Base-by-base conservation (phyloP, 78 protist species). In the Dictyostelium capitatum region DNA sequence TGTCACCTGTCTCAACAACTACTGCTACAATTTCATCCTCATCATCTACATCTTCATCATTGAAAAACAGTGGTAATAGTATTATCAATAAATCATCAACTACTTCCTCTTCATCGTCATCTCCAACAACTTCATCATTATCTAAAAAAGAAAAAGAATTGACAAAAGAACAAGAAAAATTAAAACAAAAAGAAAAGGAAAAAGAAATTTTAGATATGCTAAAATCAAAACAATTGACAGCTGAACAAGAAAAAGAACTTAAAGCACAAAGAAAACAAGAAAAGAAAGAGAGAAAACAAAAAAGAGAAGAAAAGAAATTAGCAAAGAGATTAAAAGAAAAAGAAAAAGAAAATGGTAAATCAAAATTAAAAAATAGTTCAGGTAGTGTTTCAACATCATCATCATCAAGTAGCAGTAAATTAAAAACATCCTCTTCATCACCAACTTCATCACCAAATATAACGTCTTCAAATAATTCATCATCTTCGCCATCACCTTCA, bases 261-360 rank as follows among this genome's bases (percentile, higher is more conserved):
- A 84, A 57, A 74, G 81, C 59, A 32, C 79, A 72, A 23, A 87
- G 64, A 51, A 87, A 64, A 28, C 79, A 87, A 51, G 84, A 77
- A 37, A 87, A 87, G 15, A 67, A 56, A 51, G 93, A 87, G 17
- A 74, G 83, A 87, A 87, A 69, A 65, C 67, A 77, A 74, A 87
- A 70, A 69, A 74, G 83, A 78, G 93, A 87, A 14, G 84, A 87
- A 25, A 64, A 80, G 41, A 64, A 73, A 46, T 12, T 30, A 9
- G 25, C 32, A 25, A 87, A 77, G 37, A 74, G 37, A 65, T 28
- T 50, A 28, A 77, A 77, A 54, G 93, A 74, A 62, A 51, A 46
- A 23, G 56, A 37, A 37, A 62, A 50, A 37, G 83, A 37, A 73
- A 70, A 37, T 37, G 43, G 78, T 12, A 67, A 77, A 56, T 28